These are phyloP conservation scores for Nicotiana benthamiana DNA, from an alignment of 257 asterid species.

Conservation along the genomic window DNA sequence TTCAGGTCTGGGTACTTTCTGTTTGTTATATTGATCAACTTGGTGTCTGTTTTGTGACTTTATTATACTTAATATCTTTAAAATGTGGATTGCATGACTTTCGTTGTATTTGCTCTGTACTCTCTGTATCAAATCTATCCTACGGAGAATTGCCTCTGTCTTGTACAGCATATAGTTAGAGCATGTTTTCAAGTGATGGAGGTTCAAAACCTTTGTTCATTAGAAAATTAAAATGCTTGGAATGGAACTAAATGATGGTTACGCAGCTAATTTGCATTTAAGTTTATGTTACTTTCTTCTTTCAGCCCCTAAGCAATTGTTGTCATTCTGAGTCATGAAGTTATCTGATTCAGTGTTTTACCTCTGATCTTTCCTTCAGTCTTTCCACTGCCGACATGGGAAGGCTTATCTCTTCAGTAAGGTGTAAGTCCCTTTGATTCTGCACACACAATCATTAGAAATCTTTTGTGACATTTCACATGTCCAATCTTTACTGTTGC, in stretches of 20 bases:
- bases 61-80: background rate
- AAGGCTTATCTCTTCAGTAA: conserved; percentile 75
- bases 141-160: background rate
- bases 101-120: background rate
- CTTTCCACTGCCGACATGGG: conserved; percentile 59
- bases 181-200: background rate
- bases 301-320: background rate
- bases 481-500: background rate
- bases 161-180: background rate
- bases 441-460: conserved; percentile 7
- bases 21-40: background rate
- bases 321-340: background rate
- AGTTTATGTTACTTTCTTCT: background rate
- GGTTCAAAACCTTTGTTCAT: background rate
- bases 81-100: background rate
- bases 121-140: background rate
- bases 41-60: background rate
- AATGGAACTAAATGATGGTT: background rate
- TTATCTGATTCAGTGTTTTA: conserved; percentile 10
- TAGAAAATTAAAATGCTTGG: background rate
- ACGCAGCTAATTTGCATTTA: background rate
- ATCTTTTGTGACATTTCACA: conserved; percentile 6
- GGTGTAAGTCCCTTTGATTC: conserved; percentile 56
- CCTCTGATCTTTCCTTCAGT: conserved; percentile 33
- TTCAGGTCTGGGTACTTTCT: background rate